phyloP scores from a whole-genome alignment of 106 monocot genomes.

The Allium cepa region DNA sequence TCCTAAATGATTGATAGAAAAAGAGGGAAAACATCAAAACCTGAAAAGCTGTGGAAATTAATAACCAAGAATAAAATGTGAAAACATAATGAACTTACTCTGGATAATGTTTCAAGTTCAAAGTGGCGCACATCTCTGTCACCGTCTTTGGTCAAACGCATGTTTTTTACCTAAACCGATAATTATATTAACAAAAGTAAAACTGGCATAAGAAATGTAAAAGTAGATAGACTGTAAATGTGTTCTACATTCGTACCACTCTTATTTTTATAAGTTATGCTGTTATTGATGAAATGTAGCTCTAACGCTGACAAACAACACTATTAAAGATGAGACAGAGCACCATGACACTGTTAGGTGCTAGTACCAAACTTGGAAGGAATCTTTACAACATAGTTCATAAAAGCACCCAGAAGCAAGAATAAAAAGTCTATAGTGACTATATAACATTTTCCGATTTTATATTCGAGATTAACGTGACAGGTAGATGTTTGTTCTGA shows the following conservation, averaged over 20 bases:
- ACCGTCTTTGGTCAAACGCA: slow-evolving; percentile 37
- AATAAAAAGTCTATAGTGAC: no score
- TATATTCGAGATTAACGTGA: no score
- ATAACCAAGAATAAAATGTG: background rate
- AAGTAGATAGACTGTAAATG: background rate
- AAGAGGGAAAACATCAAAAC: background rate
- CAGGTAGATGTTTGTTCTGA: no score
- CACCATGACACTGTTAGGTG: no score
- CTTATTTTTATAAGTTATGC: no score
- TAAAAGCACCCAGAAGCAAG: no score
- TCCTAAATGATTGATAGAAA: slow-evolving; percentile 23
- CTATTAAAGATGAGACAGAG: no score
- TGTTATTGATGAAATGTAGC: no score
- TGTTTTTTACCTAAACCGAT: slow-evolving; percentile 44
- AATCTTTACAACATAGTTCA: no score
- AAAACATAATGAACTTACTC: slow-evolving; percentile 23
- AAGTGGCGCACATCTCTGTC: slow-evolving; percentile 76
- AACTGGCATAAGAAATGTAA: background rate
- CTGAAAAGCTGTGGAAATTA: background rate
- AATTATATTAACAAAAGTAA: background rate
- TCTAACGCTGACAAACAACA: no score
- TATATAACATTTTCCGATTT: no score
- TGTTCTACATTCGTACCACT: background rate
- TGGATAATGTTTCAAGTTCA: slow-evolving; percentile 61
- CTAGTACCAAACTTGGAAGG: no score